These are phyloP conservation scores for Arxiozyma slooffiae DNA, from an alignment of 1,139 yeast species.

Conservation along the genomic window DNA sequence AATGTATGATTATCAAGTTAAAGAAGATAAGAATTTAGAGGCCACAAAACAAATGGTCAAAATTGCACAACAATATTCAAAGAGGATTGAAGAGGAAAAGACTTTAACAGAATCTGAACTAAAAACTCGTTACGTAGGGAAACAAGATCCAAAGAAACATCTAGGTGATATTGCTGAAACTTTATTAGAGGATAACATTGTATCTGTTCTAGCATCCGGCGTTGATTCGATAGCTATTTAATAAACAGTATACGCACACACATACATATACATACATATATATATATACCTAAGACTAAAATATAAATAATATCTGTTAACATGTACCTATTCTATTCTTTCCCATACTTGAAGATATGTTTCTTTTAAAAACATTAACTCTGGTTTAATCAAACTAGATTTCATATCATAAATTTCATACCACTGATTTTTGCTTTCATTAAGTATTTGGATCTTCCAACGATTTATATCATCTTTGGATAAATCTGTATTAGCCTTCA, in stretches of 20 bases:
- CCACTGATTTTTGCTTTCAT: conserved; percentile 43
- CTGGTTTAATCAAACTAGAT: conserved; percentile 42
- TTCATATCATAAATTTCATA: conserved; percentile 44
- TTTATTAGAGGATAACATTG: conserved; percentile 81
- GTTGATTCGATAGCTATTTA: conserved; percentile 79
- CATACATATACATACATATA: conserved; percentile 3
- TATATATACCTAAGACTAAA: conserved; percentile 3
- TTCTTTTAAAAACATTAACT: conserved; percentile 53
- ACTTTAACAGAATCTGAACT: conserved; percentile 80
- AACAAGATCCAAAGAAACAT: conserved; percentile 98
- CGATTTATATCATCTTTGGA: conserved; percentile 28
- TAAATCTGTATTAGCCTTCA: conserved; percentile 6
- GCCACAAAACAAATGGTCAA: conserved; percentile 75
- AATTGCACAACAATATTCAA: conserved; percentile 83
- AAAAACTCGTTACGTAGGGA: conserved; percentile 93
- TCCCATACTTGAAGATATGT: conserved; percentile 65
- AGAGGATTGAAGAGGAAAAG: conserved; percentile 86
- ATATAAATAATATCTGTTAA: background rate
- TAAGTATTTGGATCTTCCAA: conserved; percentile 48
- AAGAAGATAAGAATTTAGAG: conserved; percentile 66
- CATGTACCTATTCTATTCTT: conserved; percentile 1
- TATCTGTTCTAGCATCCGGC: conserved; percentile 76
- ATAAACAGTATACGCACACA: conserved; percentile 24
- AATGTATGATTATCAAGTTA: conserved; percentile 65
- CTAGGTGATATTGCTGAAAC: conserved; percentile 79